Evolutionary conservation across 192 early-diverging fungal genomes (phyloP).

Genomic region (Coemansia aciculifera): DNA sequence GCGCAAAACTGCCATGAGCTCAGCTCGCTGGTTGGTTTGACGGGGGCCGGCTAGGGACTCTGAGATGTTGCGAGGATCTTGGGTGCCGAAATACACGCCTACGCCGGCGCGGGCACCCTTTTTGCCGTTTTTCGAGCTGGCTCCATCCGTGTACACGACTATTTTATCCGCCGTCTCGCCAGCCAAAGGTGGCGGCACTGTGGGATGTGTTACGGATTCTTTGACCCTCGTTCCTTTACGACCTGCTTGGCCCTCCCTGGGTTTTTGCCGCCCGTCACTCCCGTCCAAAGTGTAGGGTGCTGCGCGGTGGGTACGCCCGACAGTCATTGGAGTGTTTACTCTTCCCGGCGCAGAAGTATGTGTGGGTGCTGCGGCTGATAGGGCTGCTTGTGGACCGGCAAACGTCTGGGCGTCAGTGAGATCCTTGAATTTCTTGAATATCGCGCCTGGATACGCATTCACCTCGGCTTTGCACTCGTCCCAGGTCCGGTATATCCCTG

Average conservation of each 20-base stretch:
- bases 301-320: neutral
- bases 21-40: slow-evolving; percentile 77
- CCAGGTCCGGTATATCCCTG: slow-evolving; percentile 52
- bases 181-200: neutral
- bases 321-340: no score
- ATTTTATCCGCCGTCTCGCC: slow-evolving; percentile 23
- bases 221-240: neutral
- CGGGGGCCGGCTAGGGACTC: slow-evolving; percentile 52
- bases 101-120: slow-evolving; percentile 69
- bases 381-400: slow-evolving; percentile 16
- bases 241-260: neutral
- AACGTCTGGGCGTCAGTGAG: slow-evolving; percentile 59
- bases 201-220: neutral
- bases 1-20: slow-evolving; percentile 61
- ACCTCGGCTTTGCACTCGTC: slow-evolving; percentile 63
- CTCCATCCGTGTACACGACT: slow-evolving; percentile 82
- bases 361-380: neutral
- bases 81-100: slow-evolving; percentile 79
- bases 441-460: slow-evolving; percentile 56
- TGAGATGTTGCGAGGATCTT: slow-evolving; percentile 70
- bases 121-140: slow-evolving; percentile 70
- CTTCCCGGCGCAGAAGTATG: neutral
- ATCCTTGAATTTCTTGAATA: slow-evolving; percentile 64
- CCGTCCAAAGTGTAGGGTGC: neutral
- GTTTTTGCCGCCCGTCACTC: neutral